Evolutionary conservation across 1,284 basidiomycete genomes (phyloP), one percentile per base, ranked within the genome.

Genomic region (Ceratobasidium sp.): DNA sequence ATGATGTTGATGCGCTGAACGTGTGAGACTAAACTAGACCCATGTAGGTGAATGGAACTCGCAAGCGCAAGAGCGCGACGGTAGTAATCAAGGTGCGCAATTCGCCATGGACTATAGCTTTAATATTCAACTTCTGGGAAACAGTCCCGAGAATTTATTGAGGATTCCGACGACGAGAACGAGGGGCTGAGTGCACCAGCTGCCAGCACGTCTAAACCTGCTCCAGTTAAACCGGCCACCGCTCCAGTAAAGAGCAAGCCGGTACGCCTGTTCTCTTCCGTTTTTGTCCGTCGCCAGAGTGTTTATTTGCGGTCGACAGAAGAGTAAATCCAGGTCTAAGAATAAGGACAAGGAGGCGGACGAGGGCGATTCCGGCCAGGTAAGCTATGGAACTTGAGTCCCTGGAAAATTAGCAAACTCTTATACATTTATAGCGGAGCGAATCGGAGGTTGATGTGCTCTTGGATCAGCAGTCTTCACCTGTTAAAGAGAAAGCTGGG

Each of bases 371-470:
- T 41, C 39, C 14, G 65, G 23, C 23, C 41, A 46, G 53, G 65
- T 70, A 34, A 30, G 65, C 18, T 70, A 21, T n/a, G 41, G 18
- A 34, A 30, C 14, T 23, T 53, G 23, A 10, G 16, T 45, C 9
- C 4, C 16, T 4, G 43, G 34, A 32, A 16, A 3, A 12, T 34
- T 23, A 23, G 3, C n/a, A 32, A n/a, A 32, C 16, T 23, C 53
- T 46, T 10, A 46, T 41, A 21, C 41, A 16, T 71, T 2, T 30
- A 30, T 48, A 82, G 80, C 81, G 86, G 79, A 86, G 85, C 77
- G 88, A 87, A 46, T 87, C 88, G 1, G 88, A 89, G 70, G 76
- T 88, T 60, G 89, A 88, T 3, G 85, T 85, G 3, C 81, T 90
- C 12, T 80, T 86, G 39, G 88, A 90, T 72, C 87, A 87, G 48